These are phyloP conservation scores for Pelargonium cotyledonis DNA, from an alignment of 441 rosid species.

Conservation along the genomic window DNA sequence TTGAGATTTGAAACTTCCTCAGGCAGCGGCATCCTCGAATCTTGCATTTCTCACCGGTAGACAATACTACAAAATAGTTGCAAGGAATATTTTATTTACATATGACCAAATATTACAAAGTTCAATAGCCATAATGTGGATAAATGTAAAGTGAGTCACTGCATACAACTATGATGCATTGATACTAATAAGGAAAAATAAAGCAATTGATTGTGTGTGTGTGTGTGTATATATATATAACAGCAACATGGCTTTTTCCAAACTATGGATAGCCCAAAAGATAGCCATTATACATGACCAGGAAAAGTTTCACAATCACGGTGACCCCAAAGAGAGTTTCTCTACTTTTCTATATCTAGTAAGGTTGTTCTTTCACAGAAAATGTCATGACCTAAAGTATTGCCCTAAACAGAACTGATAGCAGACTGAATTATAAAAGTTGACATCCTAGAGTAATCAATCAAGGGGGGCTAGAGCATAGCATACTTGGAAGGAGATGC, in stretches of 20 bases:
- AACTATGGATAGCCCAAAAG: neutral
- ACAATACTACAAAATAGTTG: slow-evolving; percentile 1
- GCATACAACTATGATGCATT: too few species aligned
- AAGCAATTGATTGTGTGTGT: too few species aligned
- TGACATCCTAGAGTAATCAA: neutral
- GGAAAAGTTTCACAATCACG: neutral
- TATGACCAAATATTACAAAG: too few species aligned
- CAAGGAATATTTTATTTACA: neutral
- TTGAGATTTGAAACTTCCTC: slow-evolving; percentile 36
- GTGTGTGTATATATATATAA: too few species aligned
- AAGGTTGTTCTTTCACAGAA: neutral
- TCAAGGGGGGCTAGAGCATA: neutral
- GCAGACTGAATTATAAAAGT: neutral
- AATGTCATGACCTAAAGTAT: neutral
- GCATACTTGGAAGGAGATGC: neutral
- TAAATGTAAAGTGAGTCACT: too few species aligned
- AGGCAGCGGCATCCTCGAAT: slow-evolving; percentile 37
- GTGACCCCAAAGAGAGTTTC: neutral
- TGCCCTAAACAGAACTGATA: neutral
- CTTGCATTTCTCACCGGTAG: slow-evolving; percentile 43
- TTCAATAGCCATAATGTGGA: too few species aligned
- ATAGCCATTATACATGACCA: neutral
- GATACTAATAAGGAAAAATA: too few species aligned
- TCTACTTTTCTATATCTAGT: neutral
- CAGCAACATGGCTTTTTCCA: neutral